A percentile compares a stretch with the other conserved stretches of the same genome.
These are phyloP conservation scores for Kickxella alabastrina DNA, from an alignment of 192 early-diverging fungal genomes.

Conservation along the genomic window DNA sequence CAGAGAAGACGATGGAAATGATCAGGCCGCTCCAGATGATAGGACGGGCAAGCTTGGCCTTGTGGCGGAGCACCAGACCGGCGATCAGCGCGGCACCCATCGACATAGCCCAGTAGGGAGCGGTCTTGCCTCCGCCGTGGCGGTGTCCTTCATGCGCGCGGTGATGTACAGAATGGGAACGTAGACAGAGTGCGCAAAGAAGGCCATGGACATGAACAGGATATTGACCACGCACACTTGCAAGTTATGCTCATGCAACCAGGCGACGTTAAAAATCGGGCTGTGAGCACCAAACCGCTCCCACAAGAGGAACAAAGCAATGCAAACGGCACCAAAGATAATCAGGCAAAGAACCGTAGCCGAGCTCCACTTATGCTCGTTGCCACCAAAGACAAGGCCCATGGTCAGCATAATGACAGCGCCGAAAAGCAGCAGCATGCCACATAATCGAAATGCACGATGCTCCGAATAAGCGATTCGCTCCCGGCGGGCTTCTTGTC, in stretches of 20 bases:
- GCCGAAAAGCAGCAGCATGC: conserved; percentile 33
- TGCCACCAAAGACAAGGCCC: conserved; percentile 44
- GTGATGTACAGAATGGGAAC: conserved; percentile 48
- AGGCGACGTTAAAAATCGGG: conserved; percentile 35
- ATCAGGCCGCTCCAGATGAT: conserved; percentile 30
- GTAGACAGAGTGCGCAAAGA: conserved; percentile 25
- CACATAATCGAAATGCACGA: conserved; percentile 30
- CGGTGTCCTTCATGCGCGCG: conserved; percentile 14
- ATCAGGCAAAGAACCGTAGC: conserved; percentile 42
- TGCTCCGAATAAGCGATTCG: conserved; percentile 19
- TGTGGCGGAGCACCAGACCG: conserved; percentile 13
- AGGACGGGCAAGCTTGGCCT: conserved; percentile 18
- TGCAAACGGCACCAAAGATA: conserved; percentile 33
- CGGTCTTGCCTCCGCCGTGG: conserved; percentile 29
- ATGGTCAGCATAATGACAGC: conserved; percentile 35
- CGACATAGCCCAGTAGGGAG: conserved; percentile 39
- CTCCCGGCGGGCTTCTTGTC: conserved; percentile 12
- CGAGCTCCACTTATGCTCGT: conserved; percentile 47
- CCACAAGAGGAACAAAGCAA: conserved; percentile 29
- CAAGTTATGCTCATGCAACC: conserved; percentile 46
- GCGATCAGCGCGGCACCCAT: conserved; percentile 26
- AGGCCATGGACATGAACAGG: conserved; percentile 43
- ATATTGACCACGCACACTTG: conserved; percentile 40
- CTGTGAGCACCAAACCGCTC: conserved; percentile 21
- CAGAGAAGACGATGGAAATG: conserved; percentile 30